A percentile compares a stretch with the other conserved stretches of the same genome.
Evolutionary conservation across 441 rosid species (phyloP).

Genomic region (Adansonia gregorii): DNA sequence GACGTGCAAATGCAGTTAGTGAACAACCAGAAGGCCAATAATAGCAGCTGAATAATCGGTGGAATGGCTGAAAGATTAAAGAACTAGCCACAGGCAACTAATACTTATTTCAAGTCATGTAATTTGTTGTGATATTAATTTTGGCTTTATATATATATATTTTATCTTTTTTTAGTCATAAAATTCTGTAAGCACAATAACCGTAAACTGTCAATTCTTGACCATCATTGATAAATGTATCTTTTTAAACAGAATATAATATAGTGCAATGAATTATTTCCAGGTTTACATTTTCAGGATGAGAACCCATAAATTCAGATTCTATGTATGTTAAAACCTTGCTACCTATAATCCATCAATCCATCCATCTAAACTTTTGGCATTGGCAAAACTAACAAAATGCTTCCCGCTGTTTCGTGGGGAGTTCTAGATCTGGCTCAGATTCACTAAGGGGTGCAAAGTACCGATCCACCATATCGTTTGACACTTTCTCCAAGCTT

Average conservation of each 20-base stretch:
- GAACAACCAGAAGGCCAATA: constrained; percentile 68
- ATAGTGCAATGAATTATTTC: not conserved
- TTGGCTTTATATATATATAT: not conserved
- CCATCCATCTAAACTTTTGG: not conserved
- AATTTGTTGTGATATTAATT: constrained; percentile 3
- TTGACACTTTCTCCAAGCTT: constrained; percentile 63
- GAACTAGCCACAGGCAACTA: not conserved
- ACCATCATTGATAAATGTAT: not conserved
- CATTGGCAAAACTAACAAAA: constrained; percentile 45
- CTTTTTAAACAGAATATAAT: not conserved
- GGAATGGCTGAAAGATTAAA: not conserved
- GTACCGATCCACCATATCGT: constrained; percentile 84
- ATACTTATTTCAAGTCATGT: not conserved
- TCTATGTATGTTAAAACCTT: not conserved
- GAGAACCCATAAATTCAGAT: not conserved
- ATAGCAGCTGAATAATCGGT: constrained; percentile 45
- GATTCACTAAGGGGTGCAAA: constrained; percentile 57
- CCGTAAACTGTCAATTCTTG: not conserved
- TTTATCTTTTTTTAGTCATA: not conserved
- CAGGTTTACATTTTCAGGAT: not conserved
- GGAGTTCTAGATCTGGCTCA: constrained; percentile 82
- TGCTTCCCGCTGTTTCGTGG: constrained; percentile 78
- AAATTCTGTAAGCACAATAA: constrained; percentile 15
- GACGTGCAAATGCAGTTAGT: constrained; percentile 89
- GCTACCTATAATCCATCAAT: too few species aligned